Evolutionary conservation across 257 asterid species (phyloP), one percentile per base, ranked within the genome.

Genomic region (Nemophila menziesii): DNA sequence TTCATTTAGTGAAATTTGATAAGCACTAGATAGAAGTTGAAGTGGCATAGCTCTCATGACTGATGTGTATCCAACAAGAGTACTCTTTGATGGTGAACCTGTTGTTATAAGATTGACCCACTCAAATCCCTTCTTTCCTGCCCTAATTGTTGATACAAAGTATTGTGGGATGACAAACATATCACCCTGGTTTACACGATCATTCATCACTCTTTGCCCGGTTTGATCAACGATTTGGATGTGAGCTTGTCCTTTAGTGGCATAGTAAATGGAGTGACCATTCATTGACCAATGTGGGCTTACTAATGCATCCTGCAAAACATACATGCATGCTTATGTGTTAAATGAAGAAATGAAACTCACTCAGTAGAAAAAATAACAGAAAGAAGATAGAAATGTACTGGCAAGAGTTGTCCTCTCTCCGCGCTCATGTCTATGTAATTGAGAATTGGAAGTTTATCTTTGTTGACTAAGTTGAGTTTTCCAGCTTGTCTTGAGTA

Each of bases 111-210:
- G 60, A 9, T 76, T 58, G 48, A 78, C 77, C 74, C 76, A 80
- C 17, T 84, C 79, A 48, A 65, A 60, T 0, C 93, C 93, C 5
- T 51, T 33, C 12, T 47, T 26, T 0, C 79, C 86, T 1, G 93
- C 93, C 15, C 39, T 56, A 0, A 72, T 56, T 1, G 69, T 70
- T 5, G 75, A 44, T 0, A 68, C 47, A 54, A 57, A 68, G 71
- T 40, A 72, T 58, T 84, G 93, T 17, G 95, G 95, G 18, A 80
- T 69, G 49, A 80, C 93, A 5, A 80, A 74, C 78, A 80, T 72
- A 15, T 68, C 76, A 0, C 93, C 92, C 22, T 61, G 39, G 0
- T 57, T 68, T 37, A 73, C 95, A 34, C 69, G 33, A 22, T 74
- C 79, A n/a, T 68, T 77, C 92, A 80, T 74, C 56, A 80, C 33